These are phyloP conservation scores for Croton setiger DNA, from an alignment of 441 rosid species.

Conservation along the genomic window DNA sequence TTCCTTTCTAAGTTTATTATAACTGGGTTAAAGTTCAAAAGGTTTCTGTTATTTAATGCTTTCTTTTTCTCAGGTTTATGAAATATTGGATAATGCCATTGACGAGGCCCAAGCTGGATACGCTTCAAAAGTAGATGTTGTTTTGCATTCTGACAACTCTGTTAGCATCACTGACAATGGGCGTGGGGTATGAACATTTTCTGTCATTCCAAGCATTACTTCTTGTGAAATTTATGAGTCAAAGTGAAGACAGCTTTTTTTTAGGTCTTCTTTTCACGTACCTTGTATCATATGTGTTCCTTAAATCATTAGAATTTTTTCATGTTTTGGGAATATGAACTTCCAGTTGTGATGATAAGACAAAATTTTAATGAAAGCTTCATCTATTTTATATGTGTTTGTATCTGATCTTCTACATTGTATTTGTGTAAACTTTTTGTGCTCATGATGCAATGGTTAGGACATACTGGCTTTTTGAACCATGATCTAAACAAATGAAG, in stretches of 20 bases:
- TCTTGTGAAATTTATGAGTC: background rate
- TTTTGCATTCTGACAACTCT: constrained; percentile 70
- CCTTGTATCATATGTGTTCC: background rate
- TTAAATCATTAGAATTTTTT: background rate
- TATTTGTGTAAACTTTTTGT: background rate
- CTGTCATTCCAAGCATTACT: constrained; percentile 8
- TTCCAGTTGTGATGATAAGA: background rate
- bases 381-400: background rate
- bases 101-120: constrained; percentile 98
- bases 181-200: constrained; percentile 68
- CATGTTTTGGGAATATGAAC: background rate
- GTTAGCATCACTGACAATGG: constrained; percentile 90
- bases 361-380: constrained; percentile 1
- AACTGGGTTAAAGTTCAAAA: background rate
- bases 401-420: background rate
- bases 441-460: background rate
- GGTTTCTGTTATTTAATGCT: constrained; percentile 19
- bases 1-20: constrained; percentile 1
- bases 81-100: constrained; percentile 91
- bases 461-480: constrained; percentile 6
- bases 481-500: background rate
- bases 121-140: constrained; percentile 70
- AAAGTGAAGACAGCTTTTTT: background rate
- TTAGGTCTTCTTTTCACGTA: background rate
- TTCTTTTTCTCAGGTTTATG: constrained; percentile 64